Base-by-base conservation (phyloP, 108 stramenopile species). In the Fragilariopsis cylindrus region DNA sequence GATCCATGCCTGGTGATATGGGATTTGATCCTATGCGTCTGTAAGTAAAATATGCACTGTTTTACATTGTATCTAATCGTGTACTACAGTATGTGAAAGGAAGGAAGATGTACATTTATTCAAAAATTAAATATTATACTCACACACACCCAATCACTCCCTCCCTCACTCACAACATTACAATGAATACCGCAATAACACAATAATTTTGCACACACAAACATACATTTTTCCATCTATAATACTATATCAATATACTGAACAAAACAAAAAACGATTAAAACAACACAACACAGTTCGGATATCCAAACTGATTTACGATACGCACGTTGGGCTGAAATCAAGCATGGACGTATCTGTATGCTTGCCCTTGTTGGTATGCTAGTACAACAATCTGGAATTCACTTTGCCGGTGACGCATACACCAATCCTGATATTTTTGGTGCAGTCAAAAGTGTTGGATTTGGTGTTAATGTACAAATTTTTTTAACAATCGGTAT, bases 11-110 rank as follows among this genome's bases (percentile, higher is more conserved):
- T 19, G 97, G 96, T 50, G 98, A 98, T 71, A 90, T 95, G 75
- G 98, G 98, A 44, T 96, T 96, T 74, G 98, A 98, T 81, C 98
- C 98, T 73, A 95, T 98, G 84, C 93, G 96, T 57, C 93, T 98
- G 30, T 30, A 30, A 66, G 96, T 65, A 94, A 92, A 66, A 30
- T 66, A 16, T 2, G 1, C 48, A 2, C 11, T 19, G 13, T 60
- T 16, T 18, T 16, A 30, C 21, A 4, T 60, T 16, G 60, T 11
- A 11, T 60, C 2, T 30, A 60, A 18, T 2, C 15, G 53, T 54
- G 13, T 0, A 15, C n/a, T 54, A 53, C n/a, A n/a, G 1, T n/a
- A 54, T 54, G 53, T 13, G 53, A n/a, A 15, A 15, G 12, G 15
- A n/a, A 54, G 53, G n/a, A 54, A 54, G 0, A 54, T 54, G 53